Evolutionary conservation across 176 grass and related monocot genomes (phyloP).

Genomic region (Aegilops umbellulata): DNA sequence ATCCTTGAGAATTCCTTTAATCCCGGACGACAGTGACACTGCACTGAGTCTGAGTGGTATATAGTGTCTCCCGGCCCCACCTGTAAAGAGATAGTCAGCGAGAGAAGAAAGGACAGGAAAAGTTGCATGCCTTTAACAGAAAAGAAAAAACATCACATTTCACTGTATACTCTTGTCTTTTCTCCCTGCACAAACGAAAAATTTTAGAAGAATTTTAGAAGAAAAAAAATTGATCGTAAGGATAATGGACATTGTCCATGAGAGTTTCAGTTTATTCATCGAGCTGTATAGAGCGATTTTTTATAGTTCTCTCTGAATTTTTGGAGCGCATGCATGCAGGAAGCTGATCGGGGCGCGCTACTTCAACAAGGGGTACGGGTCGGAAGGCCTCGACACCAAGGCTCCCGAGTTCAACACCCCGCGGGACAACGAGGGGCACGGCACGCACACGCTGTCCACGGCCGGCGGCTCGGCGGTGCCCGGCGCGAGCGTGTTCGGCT

Average conservation of each 20-base stretch:
- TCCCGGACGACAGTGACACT: slow-evolving; percentile 20
- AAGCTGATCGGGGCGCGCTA: slow-evolving; percentile 81
- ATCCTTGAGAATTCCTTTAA: slow-evolving; percentile 5
- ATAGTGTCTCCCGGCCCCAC: background rate
- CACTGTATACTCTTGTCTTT: background rate
- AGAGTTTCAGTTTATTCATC: too few species aligned
- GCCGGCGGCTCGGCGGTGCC: slow-evolving; percentile 45
- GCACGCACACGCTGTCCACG: slow-evolving; percentile 76
- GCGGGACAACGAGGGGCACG: slow-evolving; percentile 62
- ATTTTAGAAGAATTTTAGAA: background rate
- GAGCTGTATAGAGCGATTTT: too few species aligned
- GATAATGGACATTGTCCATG: too few species aligned
- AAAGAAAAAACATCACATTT: too few species aligned
- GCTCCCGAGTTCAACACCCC: slow-evolving; percentile 44
- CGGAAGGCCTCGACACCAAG: slow-evolving; percentile 10
- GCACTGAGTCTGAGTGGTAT: background rate
- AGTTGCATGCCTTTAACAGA: too few species aligned
- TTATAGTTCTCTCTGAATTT: background rate
- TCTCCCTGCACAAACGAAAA: background rate
- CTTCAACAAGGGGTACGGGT: slow-evolving; percentile 70
- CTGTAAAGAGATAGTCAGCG: background rate
- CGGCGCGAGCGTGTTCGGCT: slow-evolving; percentile 48
- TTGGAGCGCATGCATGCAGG: slow-evolving; percentile 32
- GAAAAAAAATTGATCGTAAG: too few species aligned
- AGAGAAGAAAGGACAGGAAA: background rate